phyloP scores from a whole-genome alignment of 2,329 filamentous ascomycete species.

The Paecilomyces dactylethromorphus region DNA sequence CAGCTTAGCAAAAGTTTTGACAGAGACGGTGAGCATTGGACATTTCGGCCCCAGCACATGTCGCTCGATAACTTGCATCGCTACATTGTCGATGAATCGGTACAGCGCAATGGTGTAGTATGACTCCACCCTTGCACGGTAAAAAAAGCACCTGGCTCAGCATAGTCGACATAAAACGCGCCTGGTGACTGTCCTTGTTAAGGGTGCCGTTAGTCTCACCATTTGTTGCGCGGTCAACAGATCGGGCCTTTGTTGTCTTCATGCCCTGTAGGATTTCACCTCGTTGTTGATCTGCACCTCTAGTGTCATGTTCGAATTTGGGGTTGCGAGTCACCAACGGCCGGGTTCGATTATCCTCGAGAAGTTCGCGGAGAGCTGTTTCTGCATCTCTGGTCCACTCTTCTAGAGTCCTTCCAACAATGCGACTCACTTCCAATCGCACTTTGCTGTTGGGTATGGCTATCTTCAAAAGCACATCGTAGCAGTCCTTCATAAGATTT shows the following conservation, averaged over 20 bases:
- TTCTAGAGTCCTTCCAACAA: constrained; percentile 2
- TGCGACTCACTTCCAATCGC: constrained; percentile 1
- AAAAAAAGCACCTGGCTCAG: constrained; percentile 5
- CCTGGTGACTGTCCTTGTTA: not conserved
- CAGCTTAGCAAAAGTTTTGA: constrained; percentile 2
- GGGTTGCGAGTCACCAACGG: constrained; percentile 3
- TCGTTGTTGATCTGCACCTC: too few species aligned
- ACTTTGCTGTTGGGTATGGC: too few species aligned
- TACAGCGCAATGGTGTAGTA: constrained; percentile 7
- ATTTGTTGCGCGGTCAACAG: too few species aligned
- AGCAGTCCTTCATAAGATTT: too few species aligned
- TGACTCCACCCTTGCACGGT: constrained; percentile 1
- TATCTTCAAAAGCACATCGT: too few species aligned
- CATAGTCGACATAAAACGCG: not conserved
- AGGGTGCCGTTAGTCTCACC: too few species aligned
- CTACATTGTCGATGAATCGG: constrained; percentile 11
- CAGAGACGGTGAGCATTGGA: constrained; percentile 4
- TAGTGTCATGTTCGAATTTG: not conserved
- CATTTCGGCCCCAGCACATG: not conserved
- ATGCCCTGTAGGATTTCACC: too few species aligned
- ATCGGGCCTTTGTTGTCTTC: too few species aligned
- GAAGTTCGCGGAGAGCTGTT: constrained; percentile 3
- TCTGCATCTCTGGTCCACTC: constrained; percentile 6
- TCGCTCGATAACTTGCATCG: constrained; percentile 3
- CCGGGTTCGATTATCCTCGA: constrained; percentile 8